A percentile compares a stretch with the other conserved stretches of the same genome.
phyloP scores from a whole-genome alignment of 768 basidiomycete species.

The Pholiota microspora region DNA sequence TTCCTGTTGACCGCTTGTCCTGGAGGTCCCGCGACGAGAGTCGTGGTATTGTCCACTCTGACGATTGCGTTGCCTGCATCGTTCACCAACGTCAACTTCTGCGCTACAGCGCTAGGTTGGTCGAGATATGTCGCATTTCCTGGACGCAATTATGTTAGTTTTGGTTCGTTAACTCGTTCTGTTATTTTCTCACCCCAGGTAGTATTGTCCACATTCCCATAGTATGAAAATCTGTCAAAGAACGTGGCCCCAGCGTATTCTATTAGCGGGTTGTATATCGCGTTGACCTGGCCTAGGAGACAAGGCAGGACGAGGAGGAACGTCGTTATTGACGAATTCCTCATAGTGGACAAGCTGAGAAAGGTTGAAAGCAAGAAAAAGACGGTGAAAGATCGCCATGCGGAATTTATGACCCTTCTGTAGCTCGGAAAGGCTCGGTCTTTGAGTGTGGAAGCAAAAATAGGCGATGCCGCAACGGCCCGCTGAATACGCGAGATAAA shows the following conservation, averaged over 20 bases:
- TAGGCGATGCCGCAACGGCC: background rate
- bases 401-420: background rate
- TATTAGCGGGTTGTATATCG: constrained; percentile 34
- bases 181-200: constrained; percentile 33
- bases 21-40: background rate
- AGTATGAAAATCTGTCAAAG: constrained; percentile 57
- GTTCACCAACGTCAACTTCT: constrained; percentile 60
- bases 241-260: constrained; percentile 49
- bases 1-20: background rate
- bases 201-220: constrained; percentile 45
- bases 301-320: background rate
- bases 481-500: background rate
- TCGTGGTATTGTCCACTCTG: constrained; percentile 1
- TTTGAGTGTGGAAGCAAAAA: background rate
- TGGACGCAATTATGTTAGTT: constrained; percentile 22
- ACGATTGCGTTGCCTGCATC: constrained; percentile 36
- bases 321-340: background rate
- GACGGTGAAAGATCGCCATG: background rate
- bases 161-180: background rate
- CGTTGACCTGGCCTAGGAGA: constrained; percentile 7
- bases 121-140: constrained; percentile 66
- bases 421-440: background rate
- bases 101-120: constrained; percentile 40
- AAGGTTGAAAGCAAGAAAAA: background rate
- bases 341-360: background rate